Conservation (phyloP, 2,329 filamentous ascomycete species). For the Fusarium oligoseptatum region DNA sequence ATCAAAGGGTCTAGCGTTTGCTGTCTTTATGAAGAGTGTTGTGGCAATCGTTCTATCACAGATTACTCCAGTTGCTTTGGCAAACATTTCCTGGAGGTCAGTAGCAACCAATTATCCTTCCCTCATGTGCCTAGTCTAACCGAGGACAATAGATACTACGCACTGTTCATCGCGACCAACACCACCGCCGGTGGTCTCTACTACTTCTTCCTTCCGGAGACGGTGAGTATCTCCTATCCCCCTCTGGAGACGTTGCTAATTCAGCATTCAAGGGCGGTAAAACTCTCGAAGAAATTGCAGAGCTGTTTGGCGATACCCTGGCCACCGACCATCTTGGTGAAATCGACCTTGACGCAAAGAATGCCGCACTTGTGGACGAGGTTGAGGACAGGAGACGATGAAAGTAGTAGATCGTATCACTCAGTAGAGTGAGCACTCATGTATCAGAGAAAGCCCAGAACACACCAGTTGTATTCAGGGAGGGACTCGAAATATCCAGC, state of each 20-base stretch:
- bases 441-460: neutral
- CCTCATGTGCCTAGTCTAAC: neutral
- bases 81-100: conserved; percentile 4
- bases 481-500: neutral
- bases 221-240: neutral
- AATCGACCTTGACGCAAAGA: neutral
- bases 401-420: neutral
- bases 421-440: neutral
- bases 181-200: neutral
- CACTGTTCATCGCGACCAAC: neutral
- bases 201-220: neutral
- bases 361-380: neutral
- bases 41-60: conserved; percentile 49
- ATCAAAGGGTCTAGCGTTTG: conserved; percentile 38
- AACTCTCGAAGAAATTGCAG: neutral
- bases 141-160: neutral
- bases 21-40: conserved; percentile 45
- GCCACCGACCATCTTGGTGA: neutral
- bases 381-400: neutral
- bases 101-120: neutral
- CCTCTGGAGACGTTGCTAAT: neutral
- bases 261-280: neutral
- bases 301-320: neutral
- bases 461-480: neutral
- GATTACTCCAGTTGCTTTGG: conserved; percentile 43